Base-by-base conservation (phyloP, 73 alveolate genomes). In the Uronychia setigera region DNA sequence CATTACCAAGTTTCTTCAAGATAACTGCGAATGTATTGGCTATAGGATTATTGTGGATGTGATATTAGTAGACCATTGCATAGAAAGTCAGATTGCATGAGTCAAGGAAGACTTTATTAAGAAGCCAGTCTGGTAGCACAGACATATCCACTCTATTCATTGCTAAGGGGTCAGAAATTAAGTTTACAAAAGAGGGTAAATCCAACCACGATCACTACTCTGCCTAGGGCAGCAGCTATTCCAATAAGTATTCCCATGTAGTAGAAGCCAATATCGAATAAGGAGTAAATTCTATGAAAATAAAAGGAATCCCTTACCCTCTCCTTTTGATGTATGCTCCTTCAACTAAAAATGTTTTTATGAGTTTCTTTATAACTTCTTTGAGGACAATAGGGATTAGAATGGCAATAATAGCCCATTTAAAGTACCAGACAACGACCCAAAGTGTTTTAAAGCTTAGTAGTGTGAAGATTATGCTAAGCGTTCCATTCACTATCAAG, bases 41-140 rank as follows among this genome's bases (percentile, higher is more conserved):
- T n/a, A n/a, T n/a, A n/a, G n/a, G n/a, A n/a, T n/a, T 81, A 34
- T 58, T 81, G 59, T 81, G 88, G 60, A 46, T 58, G 35, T 81
- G 88, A 1, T 58, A 76, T 1, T 31, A 1, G 30, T 33, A 33
- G 19, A 81, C 74, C 1, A 81, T 33, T 58, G 77, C 88, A 31
- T 31, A 60, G 29, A 35, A 81, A 11, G 88, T 81, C 19, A 30
- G 32, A 58, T 81, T 81, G 32, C 32, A 58, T 1, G 25, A 9
- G 59, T 81, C 88, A 14, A 81, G 33, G 29, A 29, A 81, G 9
- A 81, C 1, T 31, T 35, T 60, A 14, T 81, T 81, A 0, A 35
- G 33, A 33, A 81, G 33, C 80, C 81, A 60, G 9, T 81, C 77
- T 31, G 88, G 88, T 19, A 67, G 29, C 25, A 33, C 74, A 31